These are phyloP conservation scores for Venturia carpophila DNA, from an alignment of 2,329 filamentous ascomycete genomes.

Conservation along the genomic window DNA sequence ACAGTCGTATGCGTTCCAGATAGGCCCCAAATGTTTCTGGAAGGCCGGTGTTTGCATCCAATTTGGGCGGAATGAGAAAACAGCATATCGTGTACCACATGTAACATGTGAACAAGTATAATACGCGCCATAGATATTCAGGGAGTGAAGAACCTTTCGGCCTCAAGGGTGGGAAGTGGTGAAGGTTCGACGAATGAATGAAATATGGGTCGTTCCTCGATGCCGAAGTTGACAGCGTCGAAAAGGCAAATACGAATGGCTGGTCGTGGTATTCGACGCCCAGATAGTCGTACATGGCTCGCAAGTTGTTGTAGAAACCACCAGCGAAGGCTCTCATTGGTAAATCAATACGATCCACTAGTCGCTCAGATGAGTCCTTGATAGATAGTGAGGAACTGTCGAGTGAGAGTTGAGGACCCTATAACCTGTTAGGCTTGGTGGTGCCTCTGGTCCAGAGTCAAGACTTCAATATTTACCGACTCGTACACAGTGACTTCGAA, in stretches of 20 bases:
- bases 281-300: conserved; percentile 49
- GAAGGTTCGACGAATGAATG: conserved; percentile 48
- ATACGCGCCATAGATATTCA: conserved; percentile 38
- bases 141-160: conserved; percentile 31
- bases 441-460: background rate
- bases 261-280: conserved; percentile 43
- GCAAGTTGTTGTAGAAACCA: conserved; percentile 49
- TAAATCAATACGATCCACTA: conserved; percentile 37
- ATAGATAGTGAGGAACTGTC: conserved; percentile 39
- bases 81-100: conserved; percentile 48
- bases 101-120: conserved; percentile 43
- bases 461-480: conserved; percentile 30
- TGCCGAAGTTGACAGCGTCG: conserved; percentile 22
- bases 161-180: conserved; percentile 41
- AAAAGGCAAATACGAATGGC: conserved; percentile 48
- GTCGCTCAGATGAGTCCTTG: conserved; percentile 24
- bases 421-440: conserved; percentile 12
- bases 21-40: conserved; percentile 45
- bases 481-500: conserved; percentile 41
- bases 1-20: conserved; percentile 42
- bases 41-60: conserved; percentile 18
- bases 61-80: conserved; percentile 38
- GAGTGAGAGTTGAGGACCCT: conserved; percentile 39
- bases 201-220: conserved; percentile 36
- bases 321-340: conserved; percentile 46